These are phyloP conservation scores for Kondoa malvinella DNA, from an alignment of 768 basidiomycete genomes.

Conservation along the genomic window DNA sequence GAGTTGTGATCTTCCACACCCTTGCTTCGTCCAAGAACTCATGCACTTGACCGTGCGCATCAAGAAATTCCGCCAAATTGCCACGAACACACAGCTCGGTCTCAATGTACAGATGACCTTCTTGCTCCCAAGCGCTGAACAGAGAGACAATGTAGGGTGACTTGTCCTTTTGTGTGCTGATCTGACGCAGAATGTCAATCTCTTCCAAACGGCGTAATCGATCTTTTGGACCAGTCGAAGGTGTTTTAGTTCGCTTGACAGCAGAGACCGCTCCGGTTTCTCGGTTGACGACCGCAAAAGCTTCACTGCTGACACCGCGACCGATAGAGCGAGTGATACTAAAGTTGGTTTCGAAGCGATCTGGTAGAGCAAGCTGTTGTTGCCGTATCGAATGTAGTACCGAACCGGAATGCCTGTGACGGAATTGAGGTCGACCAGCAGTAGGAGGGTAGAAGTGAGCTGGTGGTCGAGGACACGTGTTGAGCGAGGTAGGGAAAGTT, in stretches of 20 bases:
- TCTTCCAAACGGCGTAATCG: constrained; percentile 88
- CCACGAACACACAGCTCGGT: constrained; percentile 90
- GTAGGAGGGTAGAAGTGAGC: neutral
- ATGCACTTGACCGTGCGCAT: constrained; percentile 64
- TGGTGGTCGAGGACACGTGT: neutral
- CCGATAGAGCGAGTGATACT: constrained; percentile 64
- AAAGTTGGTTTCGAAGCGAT: constrained; percentile 62
- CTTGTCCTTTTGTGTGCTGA: constrained; percentile 34
- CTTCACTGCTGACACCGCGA: constrained; percentile 82
- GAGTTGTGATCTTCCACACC: constrained; percentile 88
- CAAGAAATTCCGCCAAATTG: constrained; percentile 75
- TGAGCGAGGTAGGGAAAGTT: neutral
- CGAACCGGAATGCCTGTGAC: constrained; percentile 15
- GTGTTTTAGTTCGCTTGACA: constrained; percentile 75
- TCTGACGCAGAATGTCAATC: constrained; percentile 71
- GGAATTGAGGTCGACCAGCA: constrained; percentile 9
- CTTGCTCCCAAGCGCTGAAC: constrained; percentile 91
- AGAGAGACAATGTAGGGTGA: constrained; percentile 63
- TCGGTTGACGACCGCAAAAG: constrained; percentile 47
- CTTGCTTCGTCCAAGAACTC: constrained; percentile 74
- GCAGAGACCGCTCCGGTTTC: constrained; percentile 43
- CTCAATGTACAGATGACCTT: constrained; percentile 69
- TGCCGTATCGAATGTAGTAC: constrained; percentile 9
- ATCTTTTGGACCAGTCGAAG: constrained; percentile 77
- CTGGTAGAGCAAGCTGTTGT: constrained; percentile 9